Conservation (phyloP, 495 filamentous ascomycete species). For the Halenospora varia region DNA sequence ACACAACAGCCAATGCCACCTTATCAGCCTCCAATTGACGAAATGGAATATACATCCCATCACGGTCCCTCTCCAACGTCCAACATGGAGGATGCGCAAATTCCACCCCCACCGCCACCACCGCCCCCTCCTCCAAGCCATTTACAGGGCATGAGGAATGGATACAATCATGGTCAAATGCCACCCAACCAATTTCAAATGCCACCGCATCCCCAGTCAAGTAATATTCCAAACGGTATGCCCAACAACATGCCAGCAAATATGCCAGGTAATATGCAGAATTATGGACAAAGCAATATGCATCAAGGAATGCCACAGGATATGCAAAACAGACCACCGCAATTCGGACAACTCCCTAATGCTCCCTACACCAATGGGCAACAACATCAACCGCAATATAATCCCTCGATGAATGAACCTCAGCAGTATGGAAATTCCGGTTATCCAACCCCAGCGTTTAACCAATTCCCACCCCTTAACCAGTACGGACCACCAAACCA, state of each 20-base stretch:
- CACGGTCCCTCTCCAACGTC: neutral
- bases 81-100: no score
- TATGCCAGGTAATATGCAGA: no score
- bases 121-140: constrained; percentile 4
- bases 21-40: neutral
- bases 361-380: neutral
- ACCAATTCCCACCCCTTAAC: neutral
- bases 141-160: no score
- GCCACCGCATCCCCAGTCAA: no score
- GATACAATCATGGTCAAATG: no score
- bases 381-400: neutral
- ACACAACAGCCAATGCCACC: constrained; percentile 7
- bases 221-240: no score
- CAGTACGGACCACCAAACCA: constrained; percentile 8
- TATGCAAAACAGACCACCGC: neutral
- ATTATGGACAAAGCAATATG: no score
- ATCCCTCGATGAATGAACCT: neutral
- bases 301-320: no score
- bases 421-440: neutral
- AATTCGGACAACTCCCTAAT: neutral
- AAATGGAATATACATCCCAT: neutral
- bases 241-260: no score
- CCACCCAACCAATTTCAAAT: no score
- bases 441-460: no score
- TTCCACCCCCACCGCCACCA: no score